phyloP scores from a whole-genome alignment of 768 basidiomycete genomes.

The Tylopilus intermedius region DNA sequence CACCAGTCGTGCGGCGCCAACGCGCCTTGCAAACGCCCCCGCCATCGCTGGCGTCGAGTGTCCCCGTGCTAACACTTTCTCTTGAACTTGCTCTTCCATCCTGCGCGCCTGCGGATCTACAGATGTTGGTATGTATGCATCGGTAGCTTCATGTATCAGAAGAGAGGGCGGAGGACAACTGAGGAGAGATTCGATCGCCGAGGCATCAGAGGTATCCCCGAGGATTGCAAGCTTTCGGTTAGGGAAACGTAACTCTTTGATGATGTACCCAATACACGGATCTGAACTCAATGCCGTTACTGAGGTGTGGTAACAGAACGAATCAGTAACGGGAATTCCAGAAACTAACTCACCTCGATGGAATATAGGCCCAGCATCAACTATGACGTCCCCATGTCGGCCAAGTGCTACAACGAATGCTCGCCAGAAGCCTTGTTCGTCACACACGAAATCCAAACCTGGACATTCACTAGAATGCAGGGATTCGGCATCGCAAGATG shows the following conservation, averaged over 20 bases:
- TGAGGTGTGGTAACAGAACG: not conserved
- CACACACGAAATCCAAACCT: constrained; percentile 56
- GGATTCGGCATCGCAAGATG: constrained; percentile 43
- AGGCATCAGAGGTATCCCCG: constrained; percentile 72
- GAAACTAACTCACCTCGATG: constrained; percentile 57
- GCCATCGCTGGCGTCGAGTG: constrained; percentile 81
- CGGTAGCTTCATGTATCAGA: constrained; percentile 85
- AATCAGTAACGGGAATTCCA: not conserved
- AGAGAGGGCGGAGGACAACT: constrained; percentile 48
- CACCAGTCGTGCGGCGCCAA: constrained; percentile 57
- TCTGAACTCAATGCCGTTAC: constrained; percentile 38
- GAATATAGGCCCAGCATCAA: constrained; percentile 70
- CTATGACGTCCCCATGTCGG: constrained; percentile 39
- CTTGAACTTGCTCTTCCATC: constrained; percentile 36
- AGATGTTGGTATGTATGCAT: constrained; percentile 57
- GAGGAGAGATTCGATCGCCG: constrained; percentile 54
- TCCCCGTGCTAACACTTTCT: constrained; percentile 58
- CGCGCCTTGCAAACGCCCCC: constrained; percentile 61
- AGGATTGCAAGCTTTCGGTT: constrained; percentile 67
- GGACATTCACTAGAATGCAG: constrained; percentile 61
- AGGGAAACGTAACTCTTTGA: constrained; percentile 49
- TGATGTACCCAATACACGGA: constrained; percentile 74
- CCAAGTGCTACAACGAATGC: constrained; percentile 41
- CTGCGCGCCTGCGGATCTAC: constrained; percentile 49
- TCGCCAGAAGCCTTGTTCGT: constrained; percentile 61